Conservation (phyloP, 2,329 filamentous ascomycete species). For the Juglanconis juglandina region DNA sequence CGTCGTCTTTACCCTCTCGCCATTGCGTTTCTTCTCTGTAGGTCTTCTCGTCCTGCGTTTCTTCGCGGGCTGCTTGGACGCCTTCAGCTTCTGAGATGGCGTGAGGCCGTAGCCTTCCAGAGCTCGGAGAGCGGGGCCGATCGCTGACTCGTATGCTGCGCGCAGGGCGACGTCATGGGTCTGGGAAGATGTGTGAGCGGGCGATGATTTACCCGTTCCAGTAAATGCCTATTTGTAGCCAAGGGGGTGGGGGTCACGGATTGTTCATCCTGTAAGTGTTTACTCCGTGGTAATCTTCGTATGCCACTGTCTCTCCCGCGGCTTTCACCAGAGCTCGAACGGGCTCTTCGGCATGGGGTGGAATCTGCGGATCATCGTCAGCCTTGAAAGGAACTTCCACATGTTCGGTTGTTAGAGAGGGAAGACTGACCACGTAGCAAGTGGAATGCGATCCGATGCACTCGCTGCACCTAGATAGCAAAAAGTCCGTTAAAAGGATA, state of each 20-base stretch:
- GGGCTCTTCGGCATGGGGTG: background rate
- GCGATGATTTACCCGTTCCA: background rate
- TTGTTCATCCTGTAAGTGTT: background rate
- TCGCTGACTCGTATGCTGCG: slow-evolving; percentile 1
- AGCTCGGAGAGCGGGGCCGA: slow-evolving; percentile 1
- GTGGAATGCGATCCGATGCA: slow-evolving; percentile 4
- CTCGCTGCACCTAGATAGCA: background rate
- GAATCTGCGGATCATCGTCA: background rate
- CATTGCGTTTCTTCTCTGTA: background rate
- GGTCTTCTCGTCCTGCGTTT: background rate
- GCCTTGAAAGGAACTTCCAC: background rate
- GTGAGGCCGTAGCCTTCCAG: background rate
- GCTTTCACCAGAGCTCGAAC: slow-evolving; percentile 3
- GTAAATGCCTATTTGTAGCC: background rate
- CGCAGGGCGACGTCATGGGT: background rate
- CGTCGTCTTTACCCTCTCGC: background rate
- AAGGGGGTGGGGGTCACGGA: too few relatives aligned
- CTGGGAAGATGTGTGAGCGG: background rate
- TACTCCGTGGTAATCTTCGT: background rate
- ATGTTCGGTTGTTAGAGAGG: too few relatives aligned
- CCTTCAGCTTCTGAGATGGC: background rate
- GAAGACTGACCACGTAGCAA: background rate
- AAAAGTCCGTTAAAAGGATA: too few relatives aligned
- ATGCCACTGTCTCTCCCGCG: background rate
- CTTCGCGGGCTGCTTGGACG: background rate